Base-by-base conservation (phyloP, 306 rosid genomes). In the Fragaria vesca region DNA sequence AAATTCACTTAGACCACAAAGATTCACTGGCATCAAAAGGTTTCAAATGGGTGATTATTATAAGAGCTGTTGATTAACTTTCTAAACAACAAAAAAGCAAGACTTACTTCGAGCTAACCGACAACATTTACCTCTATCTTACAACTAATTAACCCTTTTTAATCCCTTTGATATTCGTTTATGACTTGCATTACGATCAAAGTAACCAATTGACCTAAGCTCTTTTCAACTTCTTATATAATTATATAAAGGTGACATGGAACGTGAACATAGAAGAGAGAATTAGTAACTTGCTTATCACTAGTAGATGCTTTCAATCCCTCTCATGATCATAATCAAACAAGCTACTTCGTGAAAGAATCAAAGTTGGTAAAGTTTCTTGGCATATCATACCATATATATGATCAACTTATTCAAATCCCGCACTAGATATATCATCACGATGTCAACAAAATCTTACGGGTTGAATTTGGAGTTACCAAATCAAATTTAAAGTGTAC, bases 31-130 rank as follows among this genome's bases (percentile, higher is more conserved):
- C 87, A 78, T 66, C 42, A 18, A 74, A 30, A 81, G 80, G 48
- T 79, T 83, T 88, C 87, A 85, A 88, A 86, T 80, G 45, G 71
- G 83, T 79, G 72, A 79, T 85, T 63, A 88, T 85, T 72, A 47
- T 66, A 77, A 81, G 24, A 60, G 73, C 69, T 63, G 32, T 32
- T 63, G 60, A 74, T 60, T 62, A 69, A 75, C 85, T 72, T 86
- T 81, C 75, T 70, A 84, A 75, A 72, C 66, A 78, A 16, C 43
- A 76, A 78, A 74, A 78, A 78, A 80, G 76, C 72, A 71, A 52
- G 62, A 32, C 24, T 57, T 20, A 66, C 18, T 68, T 68, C 55
- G 67, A 79, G 50, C 72, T 74, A 65, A 73, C 66, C 71, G 83
- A 79, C 74, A 74, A 72, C 76, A 66, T 16, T 66, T 47, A 71